Evolutionary conservation across 495 filamentous ascomycete genomes (phyloP).

Genomic region (Penicillium malachiteum): DNA sequence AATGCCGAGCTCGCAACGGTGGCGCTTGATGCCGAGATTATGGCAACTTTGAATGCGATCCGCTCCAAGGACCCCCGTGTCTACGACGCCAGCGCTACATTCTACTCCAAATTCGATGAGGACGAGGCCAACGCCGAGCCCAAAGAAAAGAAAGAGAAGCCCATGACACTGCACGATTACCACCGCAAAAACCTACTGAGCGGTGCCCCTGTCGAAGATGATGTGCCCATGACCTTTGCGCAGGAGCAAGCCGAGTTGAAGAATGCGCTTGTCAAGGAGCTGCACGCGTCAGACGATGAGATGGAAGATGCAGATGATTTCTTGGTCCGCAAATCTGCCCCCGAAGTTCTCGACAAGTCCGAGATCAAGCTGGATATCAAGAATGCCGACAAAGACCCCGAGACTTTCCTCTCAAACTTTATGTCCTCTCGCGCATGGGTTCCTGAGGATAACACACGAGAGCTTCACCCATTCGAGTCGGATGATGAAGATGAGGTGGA

Average conservation of each 20-base stretch:
- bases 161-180: conserved; percentile 86
- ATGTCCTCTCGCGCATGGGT: conserved; percentile 87
- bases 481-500: conserved; percentile 86
- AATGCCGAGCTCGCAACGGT: conserved; percentile 78
- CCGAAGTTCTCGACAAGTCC: conserved; percentile 41
- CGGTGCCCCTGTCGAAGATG: conserved; percentile 54
- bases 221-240: conserved; percentile 65
- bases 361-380: conserved; percentile 61
- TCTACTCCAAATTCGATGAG: conserved; percentile 67
- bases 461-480: conserved; percentile 78
- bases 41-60: conserved; percentile 80
- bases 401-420: conserved; percentile 86
- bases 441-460: conserved; percentile 50
- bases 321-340: conserved; percentile 55
- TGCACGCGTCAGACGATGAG: conserved; percentile 60
- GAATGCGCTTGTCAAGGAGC: conserved; percentile 69
- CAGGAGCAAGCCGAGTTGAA: conserved; percentile 86
- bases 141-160: conserved; percentile 66
- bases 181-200: conserved; percentile 81
- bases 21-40: conserved; percentile 81
- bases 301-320: conserved; percentile 72
- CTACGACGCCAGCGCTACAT: conserved; percentile 75
- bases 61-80: conserved; percentile 84
- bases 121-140: conserved; percentile 21
- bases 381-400: conserved; percentile 84